Base-by-base conservation (phyloP, 1,284 basidiomycete genomes). In the Hypsizygus ulmarius region DNA sequence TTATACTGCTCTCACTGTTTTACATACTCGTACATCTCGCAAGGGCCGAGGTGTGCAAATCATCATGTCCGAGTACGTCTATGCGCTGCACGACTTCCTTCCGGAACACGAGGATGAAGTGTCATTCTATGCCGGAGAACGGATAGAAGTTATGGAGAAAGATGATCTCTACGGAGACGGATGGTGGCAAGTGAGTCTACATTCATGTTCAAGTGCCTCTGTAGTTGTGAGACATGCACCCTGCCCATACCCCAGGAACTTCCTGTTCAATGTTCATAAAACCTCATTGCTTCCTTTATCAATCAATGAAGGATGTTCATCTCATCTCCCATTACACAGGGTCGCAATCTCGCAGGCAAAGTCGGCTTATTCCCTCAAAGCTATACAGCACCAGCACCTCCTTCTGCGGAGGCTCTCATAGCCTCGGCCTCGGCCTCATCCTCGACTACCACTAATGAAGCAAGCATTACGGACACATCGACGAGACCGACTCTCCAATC, bases 61-160 rank as follows among this genome's bases (percentile, higher is more conserved):
- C 45, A 50, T 25, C 21, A 76, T 76, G 75, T 64, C 70, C 18
- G 71, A 74, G 53, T 78, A 76, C 63, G 87, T 92, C 47, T 90
- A 88, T 62, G 92, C 88, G 1, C 72, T 91, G 19, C 90, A 94
- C 65, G 86, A 90, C 63, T 97, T 97, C 60, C 61, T 73, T 12
- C 94, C 95, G 7, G 94, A 99, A 69, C 85, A 97, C 65, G 88
- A 91, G 43, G 96, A 99, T 70, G 96, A 99, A 68, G 81, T 98
- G 43, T 67, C 84, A 3, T 97, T 99, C 67, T 77, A 73, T 49
- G 85, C 86, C 2, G 95, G 94, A 6, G 93, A 98, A 58, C 77
- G 81, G 53, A 93, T 99, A 61, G 82, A 90, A 60, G 84, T 99
- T 36, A 56, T 97, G 35, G 95, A 99, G 74, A 90, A 83, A 70